phyloP scores from a whole-genome alignment of 2,329 filamentous ascomycete genomes.

The Paecilomyces sp. region DNA sequence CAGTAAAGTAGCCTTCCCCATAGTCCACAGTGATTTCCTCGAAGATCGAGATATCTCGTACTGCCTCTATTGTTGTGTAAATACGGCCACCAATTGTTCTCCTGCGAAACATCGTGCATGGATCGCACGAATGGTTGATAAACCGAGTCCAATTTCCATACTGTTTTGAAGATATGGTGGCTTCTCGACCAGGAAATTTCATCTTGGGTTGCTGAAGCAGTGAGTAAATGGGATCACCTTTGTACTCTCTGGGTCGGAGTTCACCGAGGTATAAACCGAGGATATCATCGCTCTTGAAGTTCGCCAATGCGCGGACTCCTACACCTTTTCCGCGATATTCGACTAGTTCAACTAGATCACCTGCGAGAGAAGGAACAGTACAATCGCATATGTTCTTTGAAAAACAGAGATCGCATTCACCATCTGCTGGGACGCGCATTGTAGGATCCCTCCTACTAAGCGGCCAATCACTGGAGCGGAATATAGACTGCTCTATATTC shows the following conservation, averaged over 20 bases:
- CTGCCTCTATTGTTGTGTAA: conserved; percentile 13
- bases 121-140: conserved; percentile 28
- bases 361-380: conserved; percentile 4
- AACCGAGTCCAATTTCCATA: conserved; percentile 29
- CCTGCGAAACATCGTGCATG: conserved; percentile 12
- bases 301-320: conserved; percentile 22
- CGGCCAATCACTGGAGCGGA: conserved; percentile 5
- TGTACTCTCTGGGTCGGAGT: conserved; percentile 4
- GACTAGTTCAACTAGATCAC: conserved; percentile 21
- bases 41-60: conserved; percentile 19
- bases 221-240: conserved; percentile 11
- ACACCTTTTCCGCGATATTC: conserved; percentile 20
- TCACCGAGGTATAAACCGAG: conserved; percentile 21
- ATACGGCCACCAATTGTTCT: conserved; percentile 13
- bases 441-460: conserved; percentile 6
- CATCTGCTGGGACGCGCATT: conserved; percentile 7
- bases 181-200: background rate
- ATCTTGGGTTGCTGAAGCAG: conserved; percentile 5
- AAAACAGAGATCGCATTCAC: conserved; percentile 13
- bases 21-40: conserved; percentile 29
- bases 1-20: conserved; percentile 14
- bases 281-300: conserved; percentile 15
- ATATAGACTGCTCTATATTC: conserved; percentile 8
- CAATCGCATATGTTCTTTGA: conserved; percentile 14
- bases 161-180: conserved; percentile 10